Evolutionary conservation across 352 stramenopile genomes (phyloP), one percentile per base, ranked within the genome.

Genomic region (Globisporangium nunn): DNA sequence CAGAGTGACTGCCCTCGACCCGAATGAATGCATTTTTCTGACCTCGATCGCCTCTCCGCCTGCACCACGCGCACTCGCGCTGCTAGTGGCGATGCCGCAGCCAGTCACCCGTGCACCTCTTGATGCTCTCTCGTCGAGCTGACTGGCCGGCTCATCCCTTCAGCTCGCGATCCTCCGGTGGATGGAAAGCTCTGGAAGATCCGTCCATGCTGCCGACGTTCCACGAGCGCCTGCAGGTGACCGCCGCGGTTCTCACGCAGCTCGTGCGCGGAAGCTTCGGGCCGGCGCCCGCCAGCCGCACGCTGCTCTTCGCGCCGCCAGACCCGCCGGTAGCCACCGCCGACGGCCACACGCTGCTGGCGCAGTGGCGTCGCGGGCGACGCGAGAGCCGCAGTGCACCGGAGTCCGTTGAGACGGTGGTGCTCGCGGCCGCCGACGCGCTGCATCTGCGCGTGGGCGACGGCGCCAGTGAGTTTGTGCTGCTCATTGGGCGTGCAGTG

Each of bases 291-390:
- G 65, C 79, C 14, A 63, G 78, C 23, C 64, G 84, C 12, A 74
- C 68, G 49, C 54, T 92, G 59, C 58, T 92, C 8, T 85, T 90
- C 40, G 60, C 71, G 23, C 72, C 81, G 29, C 75, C 79, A 2
- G 74, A 88, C 28, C 62, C 74, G 7, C 81, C 78, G 2, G 33
- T 90, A 28, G 60, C 88, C 43, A 87, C 79, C 8, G 67, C 64
- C 3, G 71, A 85, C 35, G 79, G 74, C 1, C 75, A 85, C 51
- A 59, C 72, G 1, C 59, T 88, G 0, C 62, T 90, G 3, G 59
- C 63, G 18, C 72, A 75, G 15, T 81, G 66, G 66, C 72, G 67
- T 11, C 54, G 66, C 35, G 62, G 70, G 0, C n/a, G 69, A 11
- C 52, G 48, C 59, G 54, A 63, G 58, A 47, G 40, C n/a, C 37